phyloP scores from a whole-genome alignment of 768 basidiomycete species.

The Guyanaporus albipodus region DNA sequence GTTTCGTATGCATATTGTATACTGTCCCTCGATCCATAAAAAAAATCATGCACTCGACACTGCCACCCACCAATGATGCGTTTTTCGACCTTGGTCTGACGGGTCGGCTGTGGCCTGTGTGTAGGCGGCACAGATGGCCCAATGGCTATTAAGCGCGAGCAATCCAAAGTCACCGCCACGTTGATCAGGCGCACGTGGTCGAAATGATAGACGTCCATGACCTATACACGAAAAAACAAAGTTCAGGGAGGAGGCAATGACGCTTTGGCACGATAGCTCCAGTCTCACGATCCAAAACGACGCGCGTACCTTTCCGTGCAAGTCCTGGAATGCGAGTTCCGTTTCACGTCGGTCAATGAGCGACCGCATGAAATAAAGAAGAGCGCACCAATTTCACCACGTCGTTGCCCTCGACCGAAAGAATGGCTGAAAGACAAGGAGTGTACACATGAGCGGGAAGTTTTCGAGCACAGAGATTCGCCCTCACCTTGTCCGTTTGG shows the following conservation, averaged over 20 bases:
- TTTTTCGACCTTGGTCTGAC: constrained; percentile 47
- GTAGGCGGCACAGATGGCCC: constrained; percentile 40
- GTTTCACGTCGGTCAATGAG: neutral
- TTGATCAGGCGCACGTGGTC: constrained; percentile 45
- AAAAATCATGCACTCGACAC: neutral
- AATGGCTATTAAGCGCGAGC: constrained; percentile 43
- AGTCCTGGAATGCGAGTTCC: constrained; percentile 45
- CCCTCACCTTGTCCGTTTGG: constrained; percentile 42
- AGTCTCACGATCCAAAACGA: too few species aligned
- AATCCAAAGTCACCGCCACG: constrained; percentile 46
- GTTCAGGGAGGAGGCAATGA: too few species aligned
- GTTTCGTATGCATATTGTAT: constrained; percentile 44
- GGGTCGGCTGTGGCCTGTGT: constrained; percentile 42
- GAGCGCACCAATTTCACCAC: constrained; percentile 41
- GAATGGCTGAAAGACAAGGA: constrained; percentile 33
- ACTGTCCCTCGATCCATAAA: constrained; percentile 28
- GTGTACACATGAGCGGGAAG: neutral
- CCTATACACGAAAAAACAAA: constrained; percentile 20
- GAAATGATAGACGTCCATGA: constrained; percentile 40
- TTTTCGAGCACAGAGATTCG: neutral
- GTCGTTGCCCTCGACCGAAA: constrained; percentile 47
- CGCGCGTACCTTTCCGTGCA: constrained; percentile 35
- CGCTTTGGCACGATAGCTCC: too few species aligned
- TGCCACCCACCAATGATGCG: constrained; percentile 45
- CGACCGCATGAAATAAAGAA: neutral